Conservation (phyloP, 257 asterid species). For the Orobanche coerulescens region DNA sequence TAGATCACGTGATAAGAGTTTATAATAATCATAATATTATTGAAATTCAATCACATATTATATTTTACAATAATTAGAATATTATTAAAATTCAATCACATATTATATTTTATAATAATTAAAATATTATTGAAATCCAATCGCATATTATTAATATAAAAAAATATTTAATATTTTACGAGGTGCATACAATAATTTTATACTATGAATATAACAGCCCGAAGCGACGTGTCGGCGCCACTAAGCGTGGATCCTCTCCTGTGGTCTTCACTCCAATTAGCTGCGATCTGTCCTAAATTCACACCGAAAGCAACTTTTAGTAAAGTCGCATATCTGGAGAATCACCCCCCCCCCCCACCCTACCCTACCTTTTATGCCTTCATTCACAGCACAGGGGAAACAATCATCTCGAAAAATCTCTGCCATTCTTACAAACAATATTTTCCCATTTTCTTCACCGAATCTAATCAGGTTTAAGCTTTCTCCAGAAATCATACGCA, state of each 20-base stretch:
- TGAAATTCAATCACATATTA: too few species aligned
- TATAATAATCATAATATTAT: too few species aligned
- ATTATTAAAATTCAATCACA: too few species aligned
- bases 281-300: constrained; percentile 14
- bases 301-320: not conserved
- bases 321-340: constrained; percentile 22
- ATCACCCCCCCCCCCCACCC: constrained; percentile 1
- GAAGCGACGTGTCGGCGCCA: constrained; percentile 16
- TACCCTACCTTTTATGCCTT: constrained; percentile 12
- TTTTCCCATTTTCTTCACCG: constrained; percentile 16
- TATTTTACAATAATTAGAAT: too few species aligned
- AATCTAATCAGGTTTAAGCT: constrained; percentile 7
- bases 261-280: constrained; percentile 18
- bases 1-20: too few species aligned
- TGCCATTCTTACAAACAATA: not conserved
- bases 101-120: too few species aligned
- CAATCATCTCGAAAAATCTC: not conserved
- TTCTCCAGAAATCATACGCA: constrained; percentile 21
- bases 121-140: too few species aligned
- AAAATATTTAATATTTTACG: too few species aligned
- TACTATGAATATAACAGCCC: not conserved
- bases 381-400: constrained; percentile 1
- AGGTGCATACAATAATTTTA: too few species aligned
- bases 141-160: too few species aligned
- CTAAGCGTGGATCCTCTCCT: constrained; percentile 10